phyloP scores from a whole-genome alignment of 139 green algal species.

The Chlorella vulgaris region DNA sequence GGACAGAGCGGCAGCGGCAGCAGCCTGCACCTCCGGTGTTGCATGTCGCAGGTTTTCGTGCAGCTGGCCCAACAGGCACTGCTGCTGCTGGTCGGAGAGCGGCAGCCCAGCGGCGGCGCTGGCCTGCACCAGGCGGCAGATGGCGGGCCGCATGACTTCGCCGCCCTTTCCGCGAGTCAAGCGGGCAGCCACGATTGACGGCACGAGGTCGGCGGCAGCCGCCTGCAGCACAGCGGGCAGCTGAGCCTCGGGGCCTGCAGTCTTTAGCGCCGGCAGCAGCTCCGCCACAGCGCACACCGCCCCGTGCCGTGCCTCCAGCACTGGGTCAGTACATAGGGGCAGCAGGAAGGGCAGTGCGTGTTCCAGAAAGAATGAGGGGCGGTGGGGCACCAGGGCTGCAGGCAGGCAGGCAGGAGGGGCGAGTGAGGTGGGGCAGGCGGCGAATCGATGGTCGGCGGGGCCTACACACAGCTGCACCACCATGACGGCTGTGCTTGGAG shows the following conservation, averaged over 20 bases:
- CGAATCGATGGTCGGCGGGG: background rate
- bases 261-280: constrained; percentile 71
- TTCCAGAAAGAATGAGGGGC: constrained; percentile 39
- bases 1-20: constrained; percentile 64
- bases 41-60: constrained; percentile 82
- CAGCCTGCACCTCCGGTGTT: constrained; percentile 66
- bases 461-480: no score
- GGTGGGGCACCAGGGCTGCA: constrained; percentile 65
- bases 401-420: background rate
- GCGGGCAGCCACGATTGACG: constrained; percentile 68
- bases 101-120: constrained; percentile 39
- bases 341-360: constrained; percentile 62
- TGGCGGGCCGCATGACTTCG: constrained; percentile 85
- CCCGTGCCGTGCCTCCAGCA: constrained; percentile 82
- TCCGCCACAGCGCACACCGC: constrained; percentile 78
- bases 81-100: constrained; percentile 48
- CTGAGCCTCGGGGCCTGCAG: constrained; percentile 19
- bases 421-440: background rate
- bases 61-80: constrained; percentile 58
- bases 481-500: no score
- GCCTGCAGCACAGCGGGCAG: background rate
- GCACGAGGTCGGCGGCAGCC: constrained; percentile 49
- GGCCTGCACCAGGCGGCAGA: constrained; percentile 60
- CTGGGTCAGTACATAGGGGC: constrained; percentile 48
- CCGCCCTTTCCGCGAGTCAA: constrained; percentile 92